Evolutionary conservation across 2,329 filamentous ascomycete genomes (phyloP).

Genomic region (Bipolaris bicolor): DNA sequence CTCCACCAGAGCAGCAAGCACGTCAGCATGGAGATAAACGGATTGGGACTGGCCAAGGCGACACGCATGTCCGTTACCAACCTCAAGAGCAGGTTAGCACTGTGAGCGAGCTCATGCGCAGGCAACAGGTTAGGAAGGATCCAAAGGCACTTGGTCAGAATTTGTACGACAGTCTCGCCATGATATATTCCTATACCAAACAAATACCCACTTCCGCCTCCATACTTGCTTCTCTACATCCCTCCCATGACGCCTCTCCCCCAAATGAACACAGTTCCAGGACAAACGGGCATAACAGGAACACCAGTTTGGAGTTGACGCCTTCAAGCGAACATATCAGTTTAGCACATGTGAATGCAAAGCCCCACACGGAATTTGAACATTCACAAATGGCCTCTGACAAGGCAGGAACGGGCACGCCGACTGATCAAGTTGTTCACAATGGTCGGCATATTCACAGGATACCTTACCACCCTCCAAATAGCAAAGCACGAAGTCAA

Average conservation of each 20-base stretch:
- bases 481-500: constrained; percentile 10
- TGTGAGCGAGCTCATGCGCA: constrained; percentile 26
- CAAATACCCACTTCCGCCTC: constrained; percentile 35
- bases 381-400: constrained; percentile 20
- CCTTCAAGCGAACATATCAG: constrained; percentile 18
- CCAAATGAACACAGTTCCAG: neutral
- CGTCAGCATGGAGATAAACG: neutral
- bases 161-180: constrained; percentile 53
- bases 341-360: constrained; percentile 12
- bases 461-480: constrained; percentile 32
- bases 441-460: constrained; percentile 40
- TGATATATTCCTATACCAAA: constrained; percentile 45
- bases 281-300: neutral
- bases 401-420: constrained; percentile 14
- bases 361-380: constrained; percentile 6
- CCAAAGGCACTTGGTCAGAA: constrained; percentile 67
- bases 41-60: neutral
- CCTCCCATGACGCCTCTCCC: neutral
- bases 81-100: constrained; percentile 1
- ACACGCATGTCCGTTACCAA: neutral
- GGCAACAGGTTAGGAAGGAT: constrained; percentile 56
- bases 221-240: constrained; percentile 32
- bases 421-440: constrained; percentile 20
- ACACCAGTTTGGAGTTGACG: neutral
- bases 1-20: constrained; percentile 4